phyloP scores from a whole-genome alignment of 495 filamentous ascomycete genomes.

The Hypomontagnella submonticulosa region DNA sequence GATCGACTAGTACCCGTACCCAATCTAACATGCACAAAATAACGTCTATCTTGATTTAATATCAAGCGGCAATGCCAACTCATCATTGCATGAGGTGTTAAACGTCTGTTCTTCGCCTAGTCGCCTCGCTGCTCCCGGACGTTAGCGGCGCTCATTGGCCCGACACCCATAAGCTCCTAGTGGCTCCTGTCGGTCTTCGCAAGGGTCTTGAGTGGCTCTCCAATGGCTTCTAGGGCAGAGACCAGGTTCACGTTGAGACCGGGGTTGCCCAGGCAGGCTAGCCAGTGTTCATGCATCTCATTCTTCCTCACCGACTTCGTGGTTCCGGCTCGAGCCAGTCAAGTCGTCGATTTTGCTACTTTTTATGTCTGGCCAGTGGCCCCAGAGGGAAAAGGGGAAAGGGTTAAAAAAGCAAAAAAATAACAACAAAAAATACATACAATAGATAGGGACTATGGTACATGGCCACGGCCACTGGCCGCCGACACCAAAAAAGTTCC shows the following conservation, averaged over 20 bases:
- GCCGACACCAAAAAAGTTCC: too few species aligned
- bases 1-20: slow-evolving; percentile 50
- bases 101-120: slow-evolving; percentile 66
- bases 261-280: slow-evolving; percentile 50
- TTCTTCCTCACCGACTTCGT: slow-evolving; percentile 68
- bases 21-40: slow-evolving; percentile 62
- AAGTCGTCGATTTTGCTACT: slow-evolving; percentile 18
- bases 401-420: slow-evolving; percentile 7
- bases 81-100: slow-evolving; percentile 82
- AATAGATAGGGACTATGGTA: too few species aligned
- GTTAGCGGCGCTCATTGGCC: slow-evolving; percentile 39
- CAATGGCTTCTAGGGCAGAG: slow-evolving; percentile 55
- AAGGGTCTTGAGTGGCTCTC: slow-evolving; percentile 41
- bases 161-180: slow-evolving; percentile 41
- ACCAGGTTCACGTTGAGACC: slow-evolving; percentile 49
- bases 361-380: slow-evolving; percentile 16
- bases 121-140: slow-evolving; percentile 50
- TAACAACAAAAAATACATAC: background rate
- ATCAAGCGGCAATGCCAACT: slow-evolving; percentile 84
- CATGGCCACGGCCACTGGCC: too few species aligned
- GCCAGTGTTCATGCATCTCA: slow-evolving; percentile 68
- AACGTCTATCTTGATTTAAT: slow-evolving; percentile 67
- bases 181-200: slow-evolving; percentile 49
- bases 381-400: slow-evolving; percentile 11
- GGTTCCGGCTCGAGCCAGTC: slow-evolving; percentile 65